Base-by-base conservation (phyloP, 106 monocot species). In the Platanthera guangdongensis region DNA sequence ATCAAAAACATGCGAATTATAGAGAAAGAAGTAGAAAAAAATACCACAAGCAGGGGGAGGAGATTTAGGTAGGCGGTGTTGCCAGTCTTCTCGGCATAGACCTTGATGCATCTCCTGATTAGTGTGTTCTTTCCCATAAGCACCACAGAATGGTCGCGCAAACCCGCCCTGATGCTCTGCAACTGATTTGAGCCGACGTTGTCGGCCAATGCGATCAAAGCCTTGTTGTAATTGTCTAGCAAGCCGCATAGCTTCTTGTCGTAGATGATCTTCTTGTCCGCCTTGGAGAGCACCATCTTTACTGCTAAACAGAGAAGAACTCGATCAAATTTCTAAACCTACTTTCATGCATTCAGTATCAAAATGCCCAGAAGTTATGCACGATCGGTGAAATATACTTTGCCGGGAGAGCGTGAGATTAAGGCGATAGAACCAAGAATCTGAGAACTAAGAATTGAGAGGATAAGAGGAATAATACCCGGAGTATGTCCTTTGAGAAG, bases 61-160 rank as follows among this genome's bases (percentile, higher is more conserved):
- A 95, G 82, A 73, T 86, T 86, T 51, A 92, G 83, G 63, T 80
- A 87, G 39, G 83, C 76, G 46, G 55, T 55, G 75, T 92, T 92
- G 59, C 92, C 92, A 15, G 88, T 83, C 49, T 79, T 85, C 85
- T 95, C 90, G 21, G 90, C 84, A 62, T 95, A 85, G 14, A 88
- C 15, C 83, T 80, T 92, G 77, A 95, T 82, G 75, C 92, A 90
- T 0, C 95, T 79, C 78, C 92, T 79, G 84, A 95, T 95, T 73
- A 95, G 85, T 10, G 95, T 92, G 79, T 95, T 94, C 88, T 94
- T 94, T 32, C 94, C 94, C 94, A 94, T 94, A 28, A 94, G 85
- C 16, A 94, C 77, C 8, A 90, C 48, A 1, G 94, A 94, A 21
- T 94, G 88, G 10, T 88, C 94, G 32, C 94, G 77, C 18, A 94